These are phyloP conservation scores for Petrea volubilis DNA, from an alignment of 257 asterid genomes.

Conservation along the genomic window DNA sequence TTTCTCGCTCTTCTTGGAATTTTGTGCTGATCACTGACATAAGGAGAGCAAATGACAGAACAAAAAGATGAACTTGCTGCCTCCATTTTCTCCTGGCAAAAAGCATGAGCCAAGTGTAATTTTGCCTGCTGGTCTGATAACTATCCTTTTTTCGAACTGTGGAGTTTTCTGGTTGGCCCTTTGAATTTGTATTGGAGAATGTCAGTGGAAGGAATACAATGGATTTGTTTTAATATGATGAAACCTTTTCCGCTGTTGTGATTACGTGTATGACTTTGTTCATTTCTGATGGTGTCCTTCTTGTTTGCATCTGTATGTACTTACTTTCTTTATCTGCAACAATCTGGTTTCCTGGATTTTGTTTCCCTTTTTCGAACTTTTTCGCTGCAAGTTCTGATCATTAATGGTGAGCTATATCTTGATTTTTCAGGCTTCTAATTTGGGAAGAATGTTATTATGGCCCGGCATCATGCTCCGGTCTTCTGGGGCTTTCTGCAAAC, in stretches of 20 bases:
- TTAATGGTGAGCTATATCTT: neutral
- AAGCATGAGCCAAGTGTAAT: neutral
- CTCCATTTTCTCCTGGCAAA: constrained; percentile 16
- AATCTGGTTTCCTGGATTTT: constrained; percentile 28
- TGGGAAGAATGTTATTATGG: constrained; percentile 77
- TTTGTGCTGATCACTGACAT: constrained; percentile 29
- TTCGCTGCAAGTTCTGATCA: constrained; percentile 15
- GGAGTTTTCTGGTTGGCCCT: constrained; percentile 56
- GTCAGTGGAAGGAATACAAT: constrained; percentile 26
- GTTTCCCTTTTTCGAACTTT: constrained; percentile 21
- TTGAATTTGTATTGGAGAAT: constrained; percentile 60
- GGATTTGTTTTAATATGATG: constrained; percentile 22
- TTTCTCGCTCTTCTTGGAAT: constrained; percentile 26
- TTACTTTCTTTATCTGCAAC: constrained; percentile 28
- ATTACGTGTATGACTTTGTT: constrained; percentile 39
- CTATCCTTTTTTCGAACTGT: constrained; percentile 40
- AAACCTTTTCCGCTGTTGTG: constrained; percentile 34
- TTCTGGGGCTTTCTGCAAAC: constrained; percentile 31
- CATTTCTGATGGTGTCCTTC: constrained; percentile 40
- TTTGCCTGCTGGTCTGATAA: constrained; percentile 30
- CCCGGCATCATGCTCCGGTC: constrained; percentile 27
- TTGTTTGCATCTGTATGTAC: constrained; percentile 43
- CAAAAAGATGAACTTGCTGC: neutral
- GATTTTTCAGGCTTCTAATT: constrained; percentile 59
- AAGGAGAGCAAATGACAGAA: constrained; percentile 25